phyloP scores from a whole-genome alignment of 805 yeast genomes.

The Torulaspora franciscae region DNA sequence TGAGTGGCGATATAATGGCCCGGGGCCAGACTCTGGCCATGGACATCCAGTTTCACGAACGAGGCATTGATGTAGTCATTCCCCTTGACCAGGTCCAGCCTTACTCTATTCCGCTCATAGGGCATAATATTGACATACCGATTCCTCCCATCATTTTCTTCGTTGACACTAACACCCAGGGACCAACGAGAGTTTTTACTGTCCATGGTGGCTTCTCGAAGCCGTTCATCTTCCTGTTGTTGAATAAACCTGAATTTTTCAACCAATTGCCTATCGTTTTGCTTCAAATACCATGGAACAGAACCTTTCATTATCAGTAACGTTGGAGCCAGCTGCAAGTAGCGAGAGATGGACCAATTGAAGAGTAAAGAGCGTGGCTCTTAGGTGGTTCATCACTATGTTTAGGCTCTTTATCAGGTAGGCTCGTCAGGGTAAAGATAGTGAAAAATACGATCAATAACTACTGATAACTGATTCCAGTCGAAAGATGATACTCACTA shows the following conservation, averaged over 20 bases:
- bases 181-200: constrained; percentile 29
- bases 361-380: background rate
- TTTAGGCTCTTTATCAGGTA: background rate
- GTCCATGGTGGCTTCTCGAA: constrained; percentile 37
- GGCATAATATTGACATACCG: constrained; percentile 63
- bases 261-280: constrained; percentile 23
- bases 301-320: background rate
- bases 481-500: background rate
- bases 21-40: constrained; percentile 20
- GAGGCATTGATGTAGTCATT: constrained; percentile 84
- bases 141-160: constrained; percentile 40
- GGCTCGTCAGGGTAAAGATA: background rate
- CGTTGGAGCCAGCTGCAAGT: background rate
- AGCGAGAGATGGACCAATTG: background rate
- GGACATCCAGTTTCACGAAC: constrained; percentile 41
- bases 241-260: constrained; percentile 36
- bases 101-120: constrained; percentile 56
- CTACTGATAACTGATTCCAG: background rate
- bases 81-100: constrained; percentile 32
- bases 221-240: constrained; percentile 36
- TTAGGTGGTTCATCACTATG: background rate
- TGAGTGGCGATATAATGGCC: constrained; percentile 62
- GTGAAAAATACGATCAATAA: background rate
- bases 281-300: constrained; percentile 31
- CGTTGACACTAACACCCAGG: constrained; percentile 27